These are phyloP conservation scores for Trichosporon inkin DNA, from an alignment of 1,284 basidiomycete genomes.

Conservation along the genomic window DNA sequence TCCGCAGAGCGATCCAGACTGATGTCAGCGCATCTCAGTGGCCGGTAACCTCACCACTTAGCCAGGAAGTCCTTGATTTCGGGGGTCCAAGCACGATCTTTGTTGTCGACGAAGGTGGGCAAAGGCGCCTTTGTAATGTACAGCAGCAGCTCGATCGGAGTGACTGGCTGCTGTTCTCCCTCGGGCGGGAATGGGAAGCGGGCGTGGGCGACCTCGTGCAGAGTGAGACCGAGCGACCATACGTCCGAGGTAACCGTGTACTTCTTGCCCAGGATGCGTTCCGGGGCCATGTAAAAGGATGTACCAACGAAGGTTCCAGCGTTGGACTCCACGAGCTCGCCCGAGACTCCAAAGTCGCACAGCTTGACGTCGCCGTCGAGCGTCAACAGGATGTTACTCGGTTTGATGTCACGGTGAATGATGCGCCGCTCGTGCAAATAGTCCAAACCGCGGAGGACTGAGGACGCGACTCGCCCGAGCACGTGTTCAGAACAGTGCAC, in stretches of 20 bases:
- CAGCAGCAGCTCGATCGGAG: conserved; percentile 88
- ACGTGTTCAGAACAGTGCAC: conserved; percentile 86
- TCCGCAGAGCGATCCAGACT: conserved; percentile 50
- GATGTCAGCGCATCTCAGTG: conserved; percentile 5
- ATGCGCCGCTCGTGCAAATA: conserved; percentile 88
- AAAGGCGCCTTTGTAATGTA: conserved; percentile 87
- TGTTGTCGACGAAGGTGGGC: conserved; percentile 62
- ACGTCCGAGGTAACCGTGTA: conserved; percentile 97
- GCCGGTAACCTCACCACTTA: conserved; percentile 61
- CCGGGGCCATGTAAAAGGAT: conserved; percentile 97
- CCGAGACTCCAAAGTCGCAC: conserved; percentile 94
- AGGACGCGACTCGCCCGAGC: conserved; percentile 83
- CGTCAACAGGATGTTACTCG: conserved; percentile 88
- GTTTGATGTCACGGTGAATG: conserved; percentile 97
- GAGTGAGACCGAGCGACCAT: conserved; percentile 90
- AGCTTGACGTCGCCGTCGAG: conserved; percentile 83
- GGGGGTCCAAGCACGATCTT: conserved; percentile 63
- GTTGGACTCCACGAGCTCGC: conserved; percentile 83
- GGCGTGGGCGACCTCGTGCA: conserved; percentile 88
- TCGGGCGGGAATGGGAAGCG: conserved; percentile 94
- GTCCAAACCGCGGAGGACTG: conserved; percentile 83
- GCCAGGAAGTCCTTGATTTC: conserved; percentile 91
- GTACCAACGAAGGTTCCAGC: conserved; percentile 97
- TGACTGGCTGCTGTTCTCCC: conserved; percentile 58
- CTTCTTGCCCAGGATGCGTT: conserved; percentile 86